Conservation (phyloP, 192 early-diverging fungal genomes). For the Entophlyctis luteolus region DNA sequence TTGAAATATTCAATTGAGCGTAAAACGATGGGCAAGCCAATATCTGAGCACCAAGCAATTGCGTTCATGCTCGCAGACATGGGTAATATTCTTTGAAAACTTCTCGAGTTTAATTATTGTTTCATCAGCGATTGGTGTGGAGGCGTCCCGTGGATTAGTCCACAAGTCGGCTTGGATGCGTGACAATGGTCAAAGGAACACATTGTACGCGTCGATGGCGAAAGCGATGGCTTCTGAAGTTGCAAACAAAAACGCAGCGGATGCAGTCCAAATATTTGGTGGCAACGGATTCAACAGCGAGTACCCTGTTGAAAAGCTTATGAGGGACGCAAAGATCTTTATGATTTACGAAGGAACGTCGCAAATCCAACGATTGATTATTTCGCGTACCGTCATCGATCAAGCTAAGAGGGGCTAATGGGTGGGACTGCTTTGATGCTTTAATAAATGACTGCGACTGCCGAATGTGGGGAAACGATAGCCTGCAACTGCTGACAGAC, state of each 20-base stretch:
- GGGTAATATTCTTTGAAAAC: slow-evolving; percentile 20
- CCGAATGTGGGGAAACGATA: too few species aligned
- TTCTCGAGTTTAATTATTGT: background rate
- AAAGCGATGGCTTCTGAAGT: slow-evolving; percentile 64
- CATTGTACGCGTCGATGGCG: slow-evolving; percentile 90
- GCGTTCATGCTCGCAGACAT: slow-evolving; percentile 95
- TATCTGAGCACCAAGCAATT: slow-evolving; percentile 84
- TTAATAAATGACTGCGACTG: too few species aligned
- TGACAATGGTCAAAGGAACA: slow-evolving; percentile 84
- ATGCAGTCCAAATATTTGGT: slow-evolving; percentile 96
- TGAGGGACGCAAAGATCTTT: slow-evolving; percentile 68
- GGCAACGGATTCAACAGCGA: slow-evolving; percentile 85
- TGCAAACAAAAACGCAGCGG: slow-evolving; percentile 65
- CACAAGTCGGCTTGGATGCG: slow-evolving; percentile 79
- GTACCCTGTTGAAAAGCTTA: slow-evolving; percentile 94
- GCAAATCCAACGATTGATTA: slow-evolving; percentile 91
- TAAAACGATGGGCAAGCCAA: slow-evolving; percentile 92
- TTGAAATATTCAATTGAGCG: slow-evolving; percentile 81
- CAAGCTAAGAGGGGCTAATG: slow-evolving; percentile 39
- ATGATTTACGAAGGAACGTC: slow-evolving; percentile 96
- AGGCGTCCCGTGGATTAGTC: slow-evolving; percentile 82
- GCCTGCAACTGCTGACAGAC: too few species aligned
- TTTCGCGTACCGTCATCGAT: slow-evolving; percentile 78
- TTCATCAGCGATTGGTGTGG: slow-evolving; percentile 74
- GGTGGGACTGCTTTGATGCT: too few species aligned